Percentiles rank a stretch among this genome's conserved stretches.
Conservation (phyloP, 2,329 filamentous ascomycete species). For the Colletotrichum viniferum region DNA sequence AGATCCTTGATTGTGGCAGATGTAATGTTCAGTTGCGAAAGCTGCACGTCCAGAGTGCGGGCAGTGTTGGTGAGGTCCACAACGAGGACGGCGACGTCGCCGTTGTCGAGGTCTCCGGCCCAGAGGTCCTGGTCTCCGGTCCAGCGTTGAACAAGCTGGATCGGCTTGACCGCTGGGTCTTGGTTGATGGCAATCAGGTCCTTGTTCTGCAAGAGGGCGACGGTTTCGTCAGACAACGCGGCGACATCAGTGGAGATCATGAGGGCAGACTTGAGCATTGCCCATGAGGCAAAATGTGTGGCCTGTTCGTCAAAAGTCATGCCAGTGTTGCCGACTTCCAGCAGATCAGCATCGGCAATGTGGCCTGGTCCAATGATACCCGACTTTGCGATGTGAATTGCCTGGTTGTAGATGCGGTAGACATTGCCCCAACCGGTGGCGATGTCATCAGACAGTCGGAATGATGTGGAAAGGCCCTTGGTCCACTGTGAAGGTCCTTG, state of each 20-base stretch:
- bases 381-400: background rate
- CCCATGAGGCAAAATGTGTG: background rate
- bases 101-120: background rate
- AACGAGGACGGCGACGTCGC: background rate
- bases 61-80: background rate
- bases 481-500: background rate
- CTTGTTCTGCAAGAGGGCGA: background rate
- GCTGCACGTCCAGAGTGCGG: background rate
- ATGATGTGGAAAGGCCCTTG: background rate
- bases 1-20: background rate
- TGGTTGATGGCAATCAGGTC: background rate
- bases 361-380: background rate
- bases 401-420: background rate
- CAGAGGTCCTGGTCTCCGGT: background rate
- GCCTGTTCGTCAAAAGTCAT: background rate
- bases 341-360: background rate
- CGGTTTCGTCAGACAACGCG: background rate
- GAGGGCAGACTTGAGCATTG: background rate
- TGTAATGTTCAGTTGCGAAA: background rate
- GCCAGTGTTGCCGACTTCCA: background rate
- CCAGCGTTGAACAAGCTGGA: background rate
- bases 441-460: background rate
- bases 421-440: background rate
- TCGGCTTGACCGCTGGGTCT: background rate
- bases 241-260: background rate